A percentile compares a stretch with the other conserved stretches of the same genome.
phyloP scores from a whole-genome alignment of 163 green algal species.

The Botryococcus braunii region DNA sequence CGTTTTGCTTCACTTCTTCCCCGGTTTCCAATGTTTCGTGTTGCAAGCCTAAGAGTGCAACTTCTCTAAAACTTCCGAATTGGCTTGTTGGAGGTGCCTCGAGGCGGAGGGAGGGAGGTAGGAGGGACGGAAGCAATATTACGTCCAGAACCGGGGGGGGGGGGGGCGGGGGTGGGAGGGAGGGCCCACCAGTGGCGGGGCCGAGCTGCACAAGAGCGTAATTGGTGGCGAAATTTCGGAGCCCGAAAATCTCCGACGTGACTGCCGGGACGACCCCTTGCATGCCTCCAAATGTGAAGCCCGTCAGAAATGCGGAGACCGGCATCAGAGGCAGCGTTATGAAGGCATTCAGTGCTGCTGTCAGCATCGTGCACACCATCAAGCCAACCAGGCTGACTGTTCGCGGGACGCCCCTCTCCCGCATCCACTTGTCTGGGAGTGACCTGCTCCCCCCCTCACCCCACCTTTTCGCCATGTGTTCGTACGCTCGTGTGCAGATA shows the following conservation, averaged over 20 bases:
- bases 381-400: conserved; percentile 38
- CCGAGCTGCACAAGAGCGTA: conserved; percentile 55
- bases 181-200: conserved; percentile 5
- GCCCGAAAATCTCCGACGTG: conserved; percentile 65
- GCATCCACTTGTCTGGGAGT: conserved; percentile 44
- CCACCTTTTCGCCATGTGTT: too few species aligned
- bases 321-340: conserved; percentile 14
- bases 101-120: not conserved
- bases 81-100: not conserved
- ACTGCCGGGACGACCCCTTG: conserved; percentile 14
- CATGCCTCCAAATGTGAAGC: conserved; percentile 53
- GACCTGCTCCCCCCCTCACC: conserved; percentile 27
- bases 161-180: not conserved
- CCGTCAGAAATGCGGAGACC: conserved; percentile 31
- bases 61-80: not conserved
- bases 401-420: conserved; percentile 35
- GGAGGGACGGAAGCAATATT: not conserved
- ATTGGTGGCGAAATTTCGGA: conserved; percentile 68
- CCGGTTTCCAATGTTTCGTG: not conserved
- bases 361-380: conserved; percentile 15
- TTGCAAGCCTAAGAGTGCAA: not conserved
- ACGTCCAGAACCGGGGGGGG: not conserved
- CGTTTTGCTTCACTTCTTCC: not conserved
- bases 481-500: too few species aligned
- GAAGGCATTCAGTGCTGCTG: conserved; percentile 24